These are phyloP conservation scores for Bothriochloa decipiens DNA, from an alignment of 176 grass and related monocot species.

Conservation along the genomic window DNA sequence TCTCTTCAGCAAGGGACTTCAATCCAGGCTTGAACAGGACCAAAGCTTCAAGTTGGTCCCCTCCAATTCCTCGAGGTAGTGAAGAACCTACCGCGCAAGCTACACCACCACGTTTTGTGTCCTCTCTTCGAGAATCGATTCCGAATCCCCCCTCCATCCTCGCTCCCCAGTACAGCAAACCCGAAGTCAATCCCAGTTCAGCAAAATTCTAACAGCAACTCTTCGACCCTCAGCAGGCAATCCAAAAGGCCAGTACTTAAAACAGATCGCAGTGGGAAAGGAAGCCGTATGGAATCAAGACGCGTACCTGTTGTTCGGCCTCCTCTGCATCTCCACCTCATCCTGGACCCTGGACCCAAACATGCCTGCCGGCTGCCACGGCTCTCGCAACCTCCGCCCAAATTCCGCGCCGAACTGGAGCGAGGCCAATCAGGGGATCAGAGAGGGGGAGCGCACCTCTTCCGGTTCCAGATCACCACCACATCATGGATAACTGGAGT, in stretches of 20 bases:
- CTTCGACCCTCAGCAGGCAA: neutral
- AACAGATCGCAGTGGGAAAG: neutral
- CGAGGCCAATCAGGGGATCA: conserved; percentile 24
- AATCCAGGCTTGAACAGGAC: neutral
- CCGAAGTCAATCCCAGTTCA: conserved; percentile 28
- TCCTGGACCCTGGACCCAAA: conserved; percentile 69
- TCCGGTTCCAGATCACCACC: conserved; percentile 34
- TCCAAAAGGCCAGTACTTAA: neutral
- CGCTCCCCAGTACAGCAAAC: neutral
- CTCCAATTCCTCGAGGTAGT: neutral
- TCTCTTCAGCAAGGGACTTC: neutral
- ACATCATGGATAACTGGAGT: neutral
- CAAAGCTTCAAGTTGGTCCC: conserved; percentile 11
- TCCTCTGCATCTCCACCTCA: conserved; percentile 85
- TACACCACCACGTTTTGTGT: too few species aligned
- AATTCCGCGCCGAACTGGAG: conserved; percentile 34
- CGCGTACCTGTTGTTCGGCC: conserved; percentile 54
- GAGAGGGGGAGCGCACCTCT: neutral
- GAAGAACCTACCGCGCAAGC: neutral
- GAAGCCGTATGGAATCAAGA: neutral
- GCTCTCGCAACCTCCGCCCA: conserved; percentile 25
- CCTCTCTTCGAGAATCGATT: neutral
- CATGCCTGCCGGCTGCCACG: conserved; percentile 51
- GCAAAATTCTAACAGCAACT: conserved; percentile 15
- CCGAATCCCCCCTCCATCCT: neutral